Evolutionary conservation across 2,329 filamentous ascomycete genomes (phyloP), one percentile per base, ranked within the genome.

Genomic region (Emmonsiellopsis sp.): DNA sequence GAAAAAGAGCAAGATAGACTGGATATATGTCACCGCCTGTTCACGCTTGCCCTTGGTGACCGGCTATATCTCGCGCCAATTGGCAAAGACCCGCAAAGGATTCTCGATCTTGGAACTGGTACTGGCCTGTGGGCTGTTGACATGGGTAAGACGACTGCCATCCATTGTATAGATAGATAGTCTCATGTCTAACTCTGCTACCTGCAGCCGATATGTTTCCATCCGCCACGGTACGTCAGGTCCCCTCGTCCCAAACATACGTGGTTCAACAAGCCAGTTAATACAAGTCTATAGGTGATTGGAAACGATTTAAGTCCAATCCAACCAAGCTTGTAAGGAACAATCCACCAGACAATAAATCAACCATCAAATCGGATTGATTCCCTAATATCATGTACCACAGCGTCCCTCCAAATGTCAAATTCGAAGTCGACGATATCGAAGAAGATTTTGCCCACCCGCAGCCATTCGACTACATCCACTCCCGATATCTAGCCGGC

Each of bases 381-480:
- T n/a, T n/a, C n/a, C 16, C 20, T n/a, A 15, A 10, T 38, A 15
- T 13, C 11, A n/a, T n/a, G 4, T 10, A n/a, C 16, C 4, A 47
- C 16, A 74, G 75, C 61, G 73, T 84, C 13, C 82, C 81, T n/a
- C 75, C 78, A 7, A 85, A 85, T 60, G 73, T 80, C n/a, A 73
- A 71, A 5, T 84, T 84, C 66, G 71, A 82, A 55, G 75, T 85
- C 11, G 82, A 85, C 60, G 82, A 85, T 62, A 75, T 77, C 50
- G 82, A 84, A 58, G 73, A 78, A 41, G 73, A 79, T 9, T 85
- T 82, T 82, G 64, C 74, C 30, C 79, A 78, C 45, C 65, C 70
- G 2, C 68, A 76, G 50, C 64, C 64, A n/a, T 83, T 79, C 60
- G 80, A 84, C 63, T 75, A 78, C 57, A 76, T 84, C 74, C 72